These are phyloP conservation scores for Lonicera japonica DNA, from an alignment of 129 eudicot genomes.

Conservation along the genomic window DNA sequence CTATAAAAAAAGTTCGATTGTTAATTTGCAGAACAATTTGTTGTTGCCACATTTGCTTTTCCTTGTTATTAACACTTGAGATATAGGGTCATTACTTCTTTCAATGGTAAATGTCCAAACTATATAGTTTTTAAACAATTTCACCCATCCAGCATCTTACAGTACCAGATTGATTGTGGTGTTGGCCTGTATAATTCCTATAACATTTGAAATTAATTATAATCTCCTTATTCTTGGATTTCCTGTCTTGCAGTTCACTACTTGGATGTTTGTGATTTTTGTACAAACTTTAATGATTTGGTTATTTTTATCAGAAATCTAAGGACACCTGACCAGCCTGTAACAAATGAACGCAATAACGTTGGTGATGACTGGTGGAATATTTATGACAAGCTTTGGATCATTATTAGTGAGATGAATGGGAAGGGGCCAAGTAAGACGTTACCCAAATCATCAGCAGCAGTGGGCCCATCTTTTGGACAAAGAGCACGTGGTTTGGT, in stretches of 20 bases:
- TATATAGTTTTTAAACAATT: too few species aligned
- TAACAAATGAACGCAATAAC: slow-evolving; percentile 32
- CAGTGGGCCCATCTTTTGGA: slow-evolving; percentile 67
- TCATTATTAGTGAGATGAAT: slow-evolving; percentile 63
- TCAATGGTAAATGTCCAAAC: too few species aligned
- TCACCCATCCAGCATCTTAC: background rate
- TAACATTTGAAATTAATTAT: background rate
- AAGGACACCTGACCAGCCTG: slow-evolving; percentile 23
- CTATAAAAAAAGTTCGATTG: background rate
- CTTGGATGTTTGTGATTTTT: too few species aligned
- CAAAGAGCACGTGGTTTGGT: slow-evolving; percentile 99
- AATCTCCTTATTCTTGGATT: background rate
- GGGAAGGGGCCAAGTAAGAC: slow-evolving; percentile 83
- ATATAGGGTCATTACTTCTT: too few species aligned
- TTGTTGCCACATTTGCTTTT: background rate
- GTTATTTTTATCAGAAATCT: slow-evolving; percentile 24
- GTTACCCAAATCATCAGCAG: slow-evolving; percentile 59
- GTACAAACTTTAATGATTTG: too few species aligned
- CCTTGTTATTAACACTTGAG: too few species aligned
- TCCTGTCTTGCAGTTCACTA: background rate
- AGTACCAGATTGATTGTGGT: too few species aligned
- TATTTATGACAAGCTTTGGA: slow-evolving; percentile 80
- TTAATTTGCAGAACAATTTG: background rate
- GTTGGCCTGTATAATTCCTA: background rate
- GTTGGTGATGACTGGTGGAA: slow-evolving; percentile 81